Evolutionary conservation across 2,329 filamentous ascomycete species (phyloP), one percentile per base, ranked within the genome.

Genomic region (Colletotrichum higginsianum): DNA sequence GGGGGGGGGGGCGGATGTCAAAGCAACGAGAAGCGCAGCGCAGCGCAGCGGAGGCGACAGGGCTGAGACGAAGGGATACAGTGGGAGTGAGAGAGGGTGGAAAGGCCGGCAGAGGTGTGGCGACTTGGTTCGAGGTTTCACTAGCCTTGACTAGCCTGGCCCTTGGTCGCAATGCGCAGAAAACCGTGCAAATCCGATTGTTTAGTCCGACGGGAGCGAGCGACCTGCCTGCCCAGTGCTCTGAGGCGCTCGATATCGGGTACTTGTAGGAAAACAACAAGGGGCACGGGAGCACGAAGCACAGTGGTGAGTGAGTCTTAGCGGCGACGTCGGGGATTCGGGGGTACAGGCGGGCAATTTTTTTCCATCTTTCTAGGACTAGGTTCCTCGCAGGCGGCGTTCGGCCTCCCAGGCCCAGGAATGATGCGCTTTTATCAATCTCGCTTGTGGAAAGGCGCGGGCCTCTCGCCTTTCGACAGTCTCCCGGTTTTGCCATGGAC

Each of bases 381-480:
- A 44, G 42, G 63, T 15, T 46, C n/a, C 16, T 16, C 35, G 46
- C 35, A 16, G 46, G 46, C n/a, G 46, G 46, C n/a, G 64, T 47
- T 30, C 35, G 53, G 61, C 38, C 46, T 52, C 53, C 46, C 21
- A 55, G 61, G 49, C 57, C 68, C 68, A 69, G 66, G 69, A 72
- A 72, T 72, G 69, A 72, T 72, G 69, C 69, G 65, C 52, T 53
- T 66, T 71, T 66, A 71, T 66, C 70, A 72, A 72, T 72, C 70
- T 72, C 70, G 70, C 70, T 72, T 72, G 70, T 71, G 67, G 52
- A 50, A 66, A 72, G 70, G 42, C 66, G 69, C 69, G 69, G 69
- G 53, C 65, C 69, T 72, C 60, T 69, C 53, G 65, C 69, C 69
- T 69, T 69, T 72, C 69, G 69, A 72, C 69, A 15, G 69, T 72